phyloP scores from a whole-genome alignment of 176 grass and related monocot genomes.

The Avena eriantha region DNA sequence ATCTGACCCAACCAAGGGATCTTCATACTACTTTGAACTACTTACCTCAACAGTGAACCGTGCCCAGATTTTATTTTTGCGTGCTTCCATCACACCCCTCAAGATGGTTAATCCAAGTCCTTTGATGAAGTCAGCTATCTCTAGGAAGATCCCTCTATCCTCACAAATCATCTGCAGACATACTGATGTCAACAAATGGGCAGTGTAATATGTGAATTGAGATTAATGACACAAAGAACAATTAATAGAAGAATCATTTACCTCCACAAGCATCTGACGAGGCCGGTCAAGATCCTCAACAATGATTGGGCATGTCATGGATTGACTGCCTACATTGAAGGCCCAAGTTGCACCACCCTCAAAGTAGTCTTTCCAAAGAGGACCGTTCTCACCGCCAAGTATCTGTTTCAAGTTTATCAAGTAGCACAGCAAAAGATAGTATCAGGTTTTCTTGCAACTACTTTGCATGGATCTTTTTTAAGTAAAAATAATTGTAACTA shows the following conservation, averaged over 20 bases:
- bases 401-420: conserved; percentile 54
- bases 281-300: conserved; percentile 83
- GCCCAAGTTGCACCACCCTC: conserved; percentile 92
- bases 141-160: conserved; percentile 80
- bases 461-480: conserved; percentile 23
- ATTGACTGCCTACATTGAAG: conserved; percentile 77
- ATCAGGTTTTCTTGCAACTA: conserved; percentile 27
- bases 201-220: conserved; percentile 4
- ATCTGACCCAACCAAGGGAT: conserved; percentile 22
- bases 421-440: background rate
- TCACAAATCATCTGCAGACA: conserved; percentile 76
- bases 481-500: background rate
- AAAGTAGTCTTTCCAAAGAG: conserved; percentile 71
- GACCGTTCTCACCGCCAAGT: conserved; percentile 57
- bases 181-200: conserved; percentile 30
- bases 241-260: conserved; percentile 43
- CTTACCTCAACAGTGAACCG: conserved; percentile 80
- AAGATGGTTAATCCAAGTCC: conserved; percentile 87
- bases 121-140: conserved; percentile 86
- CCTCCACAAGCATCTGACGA: conserved; percentile 86
- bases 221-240: conserved; percentile 23
- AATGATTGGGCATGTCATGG: conserved; percentile 76
- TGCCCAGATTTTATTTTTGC: conserved; percentile 85
- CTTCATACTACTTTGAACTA: background rate
- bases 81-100: conserved; percentile 80